Evolutionary conservation across 495 filamentous ascomycete species (phyloP).

Genomic region (Penicillium bialowiezense): DNA sequence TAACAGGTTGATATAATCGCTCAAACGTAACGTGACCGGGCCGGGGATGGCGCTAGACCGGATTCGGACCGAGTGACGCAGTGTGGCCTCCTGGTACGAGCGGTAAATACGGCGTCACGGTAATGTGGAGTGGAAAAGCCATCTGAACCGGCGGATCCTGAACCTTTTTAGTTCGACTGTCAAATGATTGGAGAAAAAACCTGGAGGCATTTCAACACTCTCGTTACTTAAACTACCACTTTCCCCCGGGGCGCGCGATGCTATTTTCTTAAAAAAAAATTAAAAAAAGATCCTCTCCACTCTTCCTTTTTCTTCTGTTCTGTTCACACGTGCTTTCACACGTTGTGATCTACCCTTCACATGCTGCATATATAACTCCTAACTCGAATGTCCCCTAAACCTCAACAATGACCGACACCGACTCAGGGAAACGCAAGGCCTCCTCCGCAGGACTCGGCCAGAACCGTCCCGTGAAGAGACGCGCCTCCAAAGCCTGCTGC

Average conservation of each 20-base stretch:
- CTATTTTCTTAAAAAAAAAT: constrained; percentile 7
- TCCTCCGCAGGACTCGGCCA: constrained; percentile 38
- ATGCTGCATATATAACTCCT: constrained; percentile 4
- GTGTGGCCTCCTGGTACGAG: no score
- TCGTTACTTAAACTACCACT: constrained; percentile 20
- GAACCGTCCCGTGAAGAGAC: constrained; percentile 67
- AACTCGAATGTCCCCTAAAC: constrained; percentile 15
- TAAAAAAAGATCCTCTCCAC: constrained; percentile 29
- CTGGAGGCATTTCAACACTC: neutral
- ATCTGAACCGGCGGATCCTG: neutral
- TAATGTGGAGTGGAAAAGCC: neutral
- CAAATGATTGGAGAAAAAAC: neutral
- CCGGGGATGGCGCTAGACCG: neutral
- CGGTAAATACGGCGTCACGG: no score
- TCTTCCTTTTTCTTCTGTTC: constrained; percentile 9
- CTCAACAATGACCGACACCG: constrained; percentile 34
- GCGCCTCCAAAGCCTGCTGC: constrained; percentile 84
- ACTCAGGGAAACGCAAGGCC: constrained; percentile 43
- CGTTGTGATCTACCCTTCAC: constrained; percentile 3
- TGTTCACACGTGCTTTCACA: neutral
- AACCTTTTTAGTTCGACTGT: neutral
- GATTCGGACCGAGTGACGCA: neutral
- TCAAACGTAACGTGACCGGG: constrained; percentile 11
- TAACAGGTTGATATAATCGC: no score
- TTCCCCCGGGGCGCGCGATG: constrained; percentile 16